These are phyloP conservation scores for Nigrograna mackinnonii DNA, from an alignment of 2,329 filamentous ascomycete genomes.

Conservation along the genomic window DNA sequence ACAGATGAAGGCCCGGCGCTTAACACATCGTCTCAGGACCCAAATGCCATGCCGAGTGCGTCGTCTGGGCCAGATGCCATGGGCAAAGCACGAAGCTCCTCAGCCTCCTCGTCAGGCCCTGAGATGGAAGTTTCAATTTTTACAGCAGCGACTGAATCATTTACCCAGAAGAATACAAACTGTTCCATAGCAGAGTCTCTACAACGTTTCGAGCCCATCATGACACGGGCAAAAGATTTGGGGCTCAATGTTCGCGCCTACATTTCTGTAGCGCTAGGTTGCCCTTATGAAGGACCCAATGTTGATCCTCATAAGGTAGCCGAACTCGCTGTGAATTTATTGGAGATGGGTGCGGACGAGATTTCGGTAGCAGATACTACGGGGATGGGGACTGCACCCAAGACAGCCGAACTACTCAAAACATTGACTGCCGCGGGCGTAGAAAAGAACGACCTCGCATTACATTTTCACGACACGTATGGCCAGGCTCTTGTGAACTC, in stretches of 20 bases:
- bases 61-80: slow-evolving; percentile 39
- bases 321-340: slow-evolving; percentile 64
- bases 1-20: slow-evolving; percentile 41
- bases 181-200: slow-evolving; percentile 77
- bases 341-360: slow-evolving; percentile 89
- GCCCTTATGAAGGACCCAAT: slow-evolving; percentile 72
- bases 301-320: slow-evolving; percentile 64
- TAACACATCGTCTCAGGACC: slow-evolving; percentile 47
- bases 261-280: slow-evolving; percentile 74
- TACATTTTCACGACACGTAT: slow-evolving; percentile 91
- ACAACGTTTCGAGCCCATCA: slow-evolving; percentile 70
- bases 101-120: slow-evolving; percentile 15
- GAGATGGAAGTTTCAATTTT: slow-evolving; percentile 74
- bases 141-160: slow-evolving; percentile 78
- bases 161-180: slow-evolving; percentile 82
- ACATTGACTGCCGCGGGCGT: slow-evolving; percentile 70
- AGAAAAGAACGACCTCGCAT: slow-evolving; percentile 70
- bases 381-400: slow-evolving; percentile 82
- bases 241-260: slow-evolving; percentile 75
- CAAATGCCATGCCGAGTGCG: slow-evolving; percentile 46
- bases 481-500: slow-evolving; percentile 84
- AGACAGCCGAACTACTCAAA: slow-evolving; percentile 66
- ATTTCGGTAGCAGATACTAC: slow-evolving; percentile 90
- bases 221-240: slow-evolving; percentile 66
- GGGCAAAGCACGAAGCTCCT: slow-evolving; percentile 13